Conservation (phyloP, 2,329 filamentous ascomycete species). For the Colletotrichum neosansevieriae region DNA sequence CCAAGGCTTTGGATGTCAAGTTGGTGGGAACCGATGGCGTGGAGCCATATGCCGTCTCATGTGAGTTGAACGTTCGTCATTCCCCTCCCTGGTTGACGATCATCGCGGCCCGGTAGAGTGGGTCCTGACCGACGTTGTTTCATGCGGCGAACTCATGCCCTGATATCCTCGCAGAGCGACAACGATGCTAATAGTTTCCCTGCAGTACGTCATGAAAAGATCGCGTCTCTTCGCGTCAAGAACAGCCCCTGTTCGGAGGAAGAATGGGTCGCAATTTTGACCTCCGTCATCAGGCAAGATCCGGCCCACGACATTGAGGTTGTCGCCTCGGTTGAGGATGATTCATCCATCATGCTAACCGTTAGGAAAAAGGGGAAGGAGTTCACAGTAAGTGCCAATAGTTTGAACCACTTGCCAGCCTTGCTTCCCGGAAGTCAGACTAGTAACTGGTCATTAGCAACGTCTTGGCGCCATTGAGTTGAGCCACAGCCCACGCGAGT, state of each 20-base stretch:
- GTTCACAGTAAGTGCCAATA: conserved; percentile 69
- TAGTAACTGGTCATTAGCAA: conserved; percentile 61
- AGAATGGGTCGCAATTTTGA: conserved; percentile 77
- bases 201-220: conserved; percentile 58
- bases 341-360: conserved; percentile 68
- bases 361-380: conserved; percentile 75
- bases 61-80: conserved; percentile 59
- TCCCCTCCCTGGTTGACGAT: conserved; percentile 34
- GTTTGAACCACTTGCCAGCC: conserved; percentile 29
- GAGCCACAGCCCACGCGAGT: conserved; percentile 65
- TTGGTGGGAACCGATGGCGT: conserved; percentile 77
- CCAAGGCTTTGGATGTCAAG: conserved; percentile 71
- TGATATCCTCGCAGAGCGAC: neutral
- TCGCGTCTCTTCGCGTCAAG: conserved; percentile 64
- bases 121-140: conserved; percentile 38
- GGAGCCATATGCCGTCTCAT: conserved; percentile 66
- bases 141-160: conserved; percentile 41
- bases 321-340: conserved; percentile 68
- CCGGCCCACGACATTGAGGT: conserved; percentile 67
- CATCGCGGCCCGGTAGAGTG: conserved; percentile 35
- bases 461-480: conserved; percentile 75
- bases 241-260: conserved; percentile 66
- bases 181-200: conserved; percentile 32
- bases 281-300: conserved; percentile 66
- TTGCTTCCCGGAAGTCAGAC: conserved; percentile 29